Base-by-base conservation (phyloP, 129 eudicot species). In the Lactuca sativa region DNA sequence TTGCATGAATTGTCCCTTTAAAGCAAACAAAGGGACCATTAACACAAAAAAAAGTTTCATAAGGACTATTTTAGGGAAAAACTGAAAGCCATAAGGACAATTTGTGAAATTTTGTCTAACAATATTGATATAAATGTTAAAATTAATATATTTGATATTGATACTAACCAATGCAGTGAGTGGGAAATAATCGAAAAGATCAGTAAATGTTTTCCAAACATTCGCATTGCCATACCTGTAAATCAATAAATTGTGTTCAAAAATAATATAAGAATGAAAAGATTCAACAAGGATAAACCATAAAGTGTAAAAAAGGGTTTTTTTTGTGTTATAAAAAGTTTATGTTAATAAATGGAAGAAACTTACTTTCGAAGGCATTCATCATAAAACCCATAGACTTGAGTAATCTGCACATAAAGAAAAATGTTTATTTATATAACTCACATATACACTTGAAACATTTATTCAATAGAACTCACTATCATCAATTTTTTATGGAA, bases 351-450 rank as follows among this genome's bases (percentile, higher is more conserved):
- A 25, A 25, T 25, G 30, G 30, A 63, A 51, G 31, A 64, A 56
- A 84, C 97, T 91, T 80, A 91, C 97, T 91, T 91, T 70, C 96
- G 92, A 37, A 91, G 88, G 82, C 97, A 91, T 84, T 91, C 97
- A 65, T 91, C 97, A 80, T 91, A 91, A 72, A 91, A 91, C 33
- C 97, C 97, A 82, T 92, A 92, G 41, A 92, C 97, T 79, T 92
- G 97, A 70, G 97, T 92, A 57, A 92, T 92, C 96, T 92, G 96
- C 85, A 78, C 71, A 69, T 32, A 63, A 37, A 67, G 18, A 59
- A 61, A 48, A 72, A 12, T 65, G 38, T 52, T 7, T 1, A 4
- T 8, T 51, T 55, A 62, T 51, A 72, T 49, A 51, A 62, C 31
- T 48, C 30, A 25, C 30, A 25, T 25, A 25, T 25, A 25, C 30